Evolutionary conservation across 352 stramenopile species (phyloP), one percentile per base, ranked within the genome.

Genomic region (Phytophthora multivora): DNA sequence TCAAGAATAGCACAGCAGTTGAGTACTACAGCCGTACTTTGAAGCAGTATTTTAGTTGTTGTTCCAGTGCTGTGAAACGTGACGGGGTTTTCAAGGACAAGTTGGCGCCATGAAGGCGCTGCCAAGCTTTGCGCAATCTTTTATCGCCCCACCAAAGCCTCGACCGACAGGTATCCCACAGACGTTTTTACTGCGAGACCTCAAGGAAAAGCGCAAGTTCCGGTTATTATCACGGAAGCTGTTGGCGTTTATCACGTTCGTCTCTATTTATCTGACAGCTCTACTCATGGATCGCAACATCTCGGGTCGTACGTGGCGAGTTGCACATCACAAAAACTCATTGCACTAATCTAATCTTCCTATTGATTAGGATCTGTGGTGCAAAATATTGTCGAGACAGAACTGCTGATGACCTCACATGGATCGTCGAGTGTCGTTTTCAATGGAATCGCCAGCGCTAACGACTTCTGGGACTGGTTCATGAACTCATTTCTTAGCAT

Each of bases 131-230:
- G 65, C 77, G 63, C 70, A 59, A 19, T 48, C 66, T 19, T 49
- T 58, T 23, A 59, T 66, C 19, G 43, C 11, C n/a, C n/a, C 57
- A 28, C 31, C 70, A 4, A 60, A 51, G 25, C 48, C 33, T 46
- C 69, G 66, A 12, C 40, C 65, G 1, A 41, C 51, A 2, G 48
- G 59, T 13, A 75, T 86, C 25, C 82, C 82, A 1, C 69, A 78
- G 7, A 67, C 73, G 2, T 91, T 91, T 45, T 52, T 91, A 39
- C 49, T 85, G 6, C 68, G 78, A 31, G 78, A 88, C 18, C 72
- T 89, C 51, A 82, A 85, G 46, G 79, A 89, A 33, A 89, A 91
- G 51, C 79, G 82, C 49, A 87, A 89, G 39, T 88, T 89, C 52
- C 72, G 82, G 6, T 46, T 88, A 11, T 63, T 91, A 4, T 83